A percentile compares a stretch with the other conserved stretches of the same genome.
Conservation (phyloP, 2,329 filamentous ascomycete genomes). For the Xylaria sp. region DNA sequence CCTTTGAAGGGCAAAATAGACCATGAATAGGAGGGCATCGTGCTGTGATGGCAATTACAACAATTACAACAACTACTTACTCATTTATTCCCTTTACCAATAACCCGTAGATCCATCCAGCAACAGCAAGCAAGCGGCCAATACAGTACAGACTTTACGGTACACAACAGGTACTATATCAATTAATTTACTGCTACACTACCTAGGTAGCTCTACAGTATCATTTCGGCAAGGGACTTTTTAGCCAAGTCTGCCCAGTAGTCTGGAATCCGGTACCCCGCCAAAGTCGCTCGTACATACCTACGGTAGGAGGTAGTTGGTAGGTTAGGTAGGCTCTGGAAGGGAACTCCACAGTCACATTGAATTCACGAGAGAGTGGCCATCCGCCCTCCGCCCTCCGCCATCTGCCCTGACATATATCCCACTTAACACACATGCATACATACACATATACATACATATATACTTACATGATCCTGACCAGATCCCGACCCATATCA, state of each 20-base stretch:
- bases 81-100: background rate
- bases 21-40: slow-evolving; percentile 1
- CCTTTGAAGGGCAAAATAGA: background rate
- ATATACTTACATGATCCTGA: background rate
- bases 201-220: slow-evolving; percentile 28
- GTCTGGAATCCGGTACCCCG: slow-evolving; percentile 37
- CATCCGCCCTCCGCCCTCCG: slow-evolving; percentile 7
- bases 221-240: slow-evolving; percentile 33
- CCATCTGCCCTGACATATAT: slow-evolving; percentile 4
- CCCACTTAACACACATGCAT: background rate
- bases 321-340: background rate
- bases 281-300: slow-evolving; percentile 20
- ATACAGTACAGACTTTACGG: background rate
- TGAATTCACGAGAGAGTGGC: slow-evolving; percentile 7
- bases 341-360: slow-evolving; percentile 20
- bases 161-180: too few relatives aligned
- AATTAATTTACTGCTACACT: too few relatives aligned
- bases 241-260: slow-evolving; percentile 26
- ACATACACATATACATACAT: background rate
- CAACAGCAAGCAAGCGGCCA: background rate
- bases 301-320: too few relatives aligned
- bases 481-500: background rate
- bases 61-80: background rate
- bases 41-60: background rate
- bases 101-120: background rate